Conservation (phyloP, 768 basidiomycete species). For the Leccinum longicurvipes region DNA sequence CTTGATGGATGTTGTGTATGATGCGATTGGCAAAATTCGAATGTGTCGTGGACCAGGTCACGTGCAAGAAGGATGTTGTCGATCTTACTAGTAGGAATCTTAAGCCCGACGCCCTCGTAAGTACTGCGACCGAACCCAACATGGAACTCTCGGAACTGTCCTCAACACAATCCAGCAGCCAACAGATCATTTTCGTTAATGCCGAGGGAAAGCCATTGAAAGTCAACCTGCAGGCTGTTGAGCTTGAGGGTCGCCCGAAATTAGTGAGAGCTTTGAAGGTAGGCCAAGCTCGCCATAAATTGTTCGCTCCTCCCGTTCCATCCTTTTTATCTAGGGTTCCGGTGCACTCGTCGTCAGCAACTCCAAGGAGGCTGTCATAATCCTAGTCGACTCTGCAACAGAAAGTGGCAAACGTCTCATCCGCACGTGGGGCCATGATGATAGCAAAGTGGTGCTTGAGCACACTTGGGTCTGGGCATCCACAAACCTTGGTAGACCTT, state of each 20-base stretch:
- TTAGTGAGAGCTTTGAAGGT: constrained; percentile 52
- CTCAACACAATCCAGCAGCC: constrained; percentile 12
- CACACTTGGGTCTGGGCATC: constrained; percentile 52
- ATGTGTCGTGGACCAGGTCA: no score
- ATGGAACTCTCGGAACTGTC: constrained; percentile 23
- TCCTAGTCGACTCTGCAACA: constrained; percentile 55
- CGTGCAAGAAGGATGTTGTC: not conserved
- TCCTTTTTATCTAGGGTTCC: constrained; percentile 39
- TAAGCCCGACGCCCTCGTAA: not conserved
- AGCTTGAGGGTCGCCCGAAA: constrained; percentile 46
- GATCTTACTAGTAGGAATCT: no score
- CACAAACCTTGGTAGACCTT: constrained; percentile 39
- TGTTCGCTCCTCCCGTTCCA: not conserved
- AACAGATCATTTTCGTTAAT: constrained; percentile 37
- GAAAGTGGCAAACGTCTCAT: constrained; percentile 55
- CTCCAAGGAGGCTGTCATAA: constrained; percentile 50
- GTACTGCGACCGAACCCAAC: not conserved
- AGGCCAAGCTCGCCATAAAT: constrained; percentile 10
- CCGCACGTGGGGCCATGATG: constrained; percentile 53
- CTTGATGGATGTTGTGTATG: constrained; percentile 2
- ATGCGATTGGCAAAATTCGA: not conserved
- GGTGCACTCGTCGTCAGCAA: constrained; percentile 53
- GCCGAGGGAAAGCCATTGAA: constrained; percentile 41
- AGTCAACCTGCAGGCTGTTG: constrained; percentile 57
- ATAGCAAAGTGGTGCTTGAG: constrained; percentile 47